Evolutionary conservation across 768 basidiomycete species (phyloP), one percentile per base, ranked within the genome.

Genomic region (Pleurotus djamor): DNA sequence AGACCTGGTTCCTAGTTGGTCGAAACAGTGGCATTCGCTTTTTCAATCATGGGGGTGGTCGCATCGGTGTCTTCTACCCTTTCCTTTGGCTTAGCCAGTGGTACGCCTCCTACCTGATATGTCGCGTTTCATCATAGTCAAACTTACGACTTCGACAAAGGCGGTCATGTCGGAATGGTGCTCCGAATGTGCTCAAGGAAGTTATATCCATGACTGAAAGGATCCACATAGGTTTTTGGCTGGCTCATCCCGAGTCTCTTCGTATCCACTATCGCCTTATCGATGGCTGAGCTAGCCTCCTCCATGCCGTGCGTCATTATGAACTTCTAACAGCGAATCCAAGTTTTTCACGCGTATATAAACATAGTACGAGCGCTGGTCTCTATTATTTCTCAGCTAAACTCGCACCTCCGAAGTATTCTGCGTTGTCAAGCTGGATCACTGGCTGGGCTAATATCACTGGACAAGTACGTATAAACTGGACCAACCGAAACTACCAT

Each of bases 301-400:
- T 80, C 87, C 2, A 90, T 90, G 88, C 88, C 89, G 88, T 90
- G 69, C 69, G 85, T 79, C 45, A 28, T 16, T 17, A 9, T 37
- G 44, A n/a, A n/a, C n/a, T n/a, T n/a, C n/a, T n/a, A n/a, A n/a
- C n/a, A n/a, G n/a, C n/a, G n/a, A n/a, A n/a, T n/a, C n/a, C 6
- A 34, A 43, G 35, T 33, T 38, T 12, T 45, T 13, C 10, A n/a
- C n/a, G n/a, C n/a, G n/a, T n/a, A n/a, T n/a, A n/a, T n/a, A n/a
- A n/a, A n/a, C 38, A 12, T 55, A 91, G 89, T 55, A 91, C 89
- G 21, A 91, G 89, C 62, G 89, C 89, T 5, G 89, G 89, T 0
- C 74, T 91, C 14, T 91, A 91, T 68, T 91, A 90, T 69, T 91
- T 90, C 70, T 87, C 89, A 2, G 86, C 89, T 0, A 90, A 87